phyloP scores from a whole-genome alignment of 2,329 filamentous ascomycete species.

The Penicillium fuscoglaucum region DNA sequence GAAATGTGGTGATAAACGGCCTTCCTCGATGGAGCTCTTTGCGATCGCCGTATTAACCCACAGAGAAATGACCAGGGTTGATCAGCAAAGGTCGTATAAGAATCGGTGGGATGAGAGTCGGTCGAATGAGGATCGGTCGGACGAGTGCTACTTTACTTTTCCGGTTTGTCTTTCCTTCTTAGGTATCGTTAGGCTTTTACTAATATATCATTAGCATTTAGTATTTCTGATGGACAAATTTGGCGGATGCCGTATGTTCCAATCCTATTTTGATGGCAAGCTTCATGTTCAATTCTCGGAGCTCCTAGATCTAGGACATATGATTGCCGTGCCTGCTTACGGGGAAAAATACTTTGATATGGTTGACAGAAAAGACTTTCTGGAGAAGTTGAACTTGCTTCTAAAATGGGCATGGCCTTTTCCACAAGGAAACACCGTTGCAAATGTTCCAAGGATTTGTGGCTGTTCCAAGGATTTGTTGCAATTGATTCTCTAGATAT shows the following conservation, averaged over 20 bases:
- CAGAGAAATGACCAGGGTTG: not conserved
- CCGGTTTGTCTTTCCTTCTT: slow-evolving; percentile 6
- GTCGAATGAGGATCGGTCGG: not conserved
- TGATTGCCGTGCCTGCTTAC: slow-evolving; percentile 3
- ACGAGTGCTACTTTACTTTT: slow-evolving; percentile 4
- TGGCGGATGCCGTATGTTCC: slow-evolving; percentile 4
- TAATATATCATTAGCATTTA: slow-evolving; percentile 3
- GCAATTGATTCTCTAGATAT: not conserved
- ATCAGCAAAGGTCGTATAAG: not conserved
- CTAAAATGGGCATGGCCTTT: slow-evolving; percentile 3
- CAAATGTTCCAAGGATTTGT: not conserved
- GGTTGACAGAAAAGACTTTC: slow-evolving; percentile 6
- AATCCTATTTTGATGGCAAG: slow-evolving; percentile 8
- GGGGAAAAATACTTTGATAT: slow-evolving; percentile 6
- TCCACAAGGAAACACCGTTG: slow-evolving; percentile 2
- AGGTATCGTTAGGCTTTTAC: not conserved
- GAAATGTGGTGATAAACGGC: slow-evolving; percentile 1
- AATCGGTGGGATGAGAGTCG: not conserved
- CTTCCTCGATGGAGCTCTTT: slow-evolving; percentile 5
- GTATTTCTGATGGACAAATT: slow-evolving; percentile 2
- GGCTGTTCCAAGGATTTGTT: not conserved
- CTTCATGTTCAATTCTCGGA: slow-evolving; percentile 7
- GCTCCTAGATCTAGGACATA: slow-evolving; percentile 7
- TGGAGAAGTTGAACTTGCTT: slow-evolving; percentile 6
- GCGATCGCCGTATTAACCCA: not conserved